Evolutionary conservation across 331 rosid species (phyloP).

Genomic region (Stylosanthes scabra): DNA sequence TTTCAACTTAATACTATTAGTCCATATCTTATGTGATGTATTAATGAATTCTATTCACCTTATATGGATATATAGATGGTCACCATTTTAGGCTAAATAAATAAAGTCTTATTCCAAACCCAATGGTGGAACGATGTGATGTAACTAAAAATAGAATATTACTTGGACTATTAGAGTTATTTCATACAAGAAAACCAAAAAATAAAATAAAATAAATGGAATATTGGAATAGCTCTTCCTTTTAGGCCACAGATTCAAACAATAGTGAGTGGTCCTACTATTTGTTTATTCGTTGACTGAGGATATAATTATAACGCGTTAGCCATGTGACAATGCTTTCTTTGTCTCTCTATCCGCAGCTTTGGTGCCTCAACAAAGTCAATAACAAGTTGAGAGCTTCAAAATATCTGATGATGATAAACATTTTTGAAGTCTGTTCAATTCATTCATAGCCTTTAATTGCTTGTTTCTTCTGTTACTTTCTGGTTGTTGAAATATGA

Average conservation of each 20-base stretch:
- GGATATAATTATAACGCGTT: slow-evolving; percentile 19
- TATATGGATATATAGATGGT: no score
- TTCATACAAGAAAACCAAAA: background rate
- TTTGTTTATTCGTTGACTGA: slow-evolving; percentile 11
- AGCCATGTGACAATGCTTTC: background rate
- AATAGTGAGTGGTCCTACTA: slow-evolving; percentile 11
- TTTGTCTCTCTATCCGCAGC: background rate
- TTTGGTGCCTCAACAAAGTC: background rate
- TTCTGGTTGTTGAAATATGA: background rate
- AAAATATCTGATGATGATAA: background rate
- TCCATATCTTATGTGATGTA: no score
- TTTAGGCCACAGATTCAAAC: background rate
- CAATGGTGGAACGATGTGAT: background rate
- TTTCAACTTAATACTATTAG: no score
- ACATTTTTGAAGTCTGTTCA: background rate
- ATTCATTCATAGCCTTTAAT: background rate
- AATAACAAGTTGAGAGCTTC: background rate
- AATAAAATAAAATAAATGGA: background rate
- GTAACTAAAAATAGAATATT: background rate
- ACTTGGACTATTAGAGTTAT: no score
- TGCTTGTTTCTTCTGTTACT: background rate
- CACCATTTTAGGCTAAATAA: no score
- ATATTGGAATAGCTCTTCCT: background rate
- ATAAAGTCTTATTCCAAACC: background rate
- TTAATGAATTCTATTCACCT: no score